Conservation (phyloP, 1,284 basidiomycete genomes). For the Marasmius sp. region DNA sequence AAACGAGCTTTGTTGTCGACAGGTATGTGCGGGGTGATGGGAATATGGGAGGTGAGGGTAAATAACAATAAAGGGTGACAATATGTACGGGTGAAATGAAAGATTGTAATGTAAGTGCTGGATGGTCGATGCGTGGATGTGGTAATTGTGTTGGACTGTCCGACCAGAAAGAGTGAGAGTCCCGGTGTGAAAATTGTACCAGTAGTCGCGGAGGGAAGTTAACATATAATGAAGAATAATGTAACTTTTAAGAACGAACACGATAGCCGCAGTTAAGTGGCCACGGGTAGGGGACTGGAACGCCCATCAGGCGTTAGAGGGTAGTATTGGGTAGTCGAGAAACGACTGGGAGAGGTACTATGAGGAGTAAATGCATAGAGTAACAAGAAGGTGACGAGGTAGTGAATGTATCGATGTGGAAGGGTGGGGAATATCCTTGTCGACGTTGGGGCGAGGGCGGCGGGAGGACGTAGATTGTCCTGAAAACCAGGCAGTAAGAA, state of each 20-base stretch:
- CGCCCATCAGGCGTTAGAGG: slow-evolving; percentile 26
- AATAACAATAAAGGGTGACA: slow-evolving; percentile 13
- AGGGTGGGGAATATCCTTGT: slow-evolving; percentile 17
- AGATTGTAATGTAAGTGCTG: slow-evolving; percentile 10
- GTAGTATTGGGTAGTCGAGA: slow-evolving; percentile 32
- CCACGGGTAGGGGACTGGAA: slow-evolving; percentile 16
- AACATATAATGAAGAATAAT: slow-evolving; percentile 16
- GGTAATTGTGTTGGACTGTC: slow-evolving; percentile 11
- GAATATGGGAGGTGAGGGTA: neutral
- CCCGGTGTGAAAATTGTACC: slow-evolving; percentile 17
- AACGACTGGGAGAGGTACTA: slow-evolving; percentile 35
- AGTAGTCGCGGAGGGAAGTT: slow-evolving; percentile 36
- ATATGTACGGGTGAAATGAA: slow-evolving; percentile 13
- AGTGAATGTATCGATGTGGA: slow-evolving; percentile 31
- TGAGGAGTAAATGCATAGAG: slow-evolving; percentile 50
- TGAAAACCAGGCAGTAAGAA: neutral
- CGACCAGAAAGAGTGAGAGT: slow-evolving; percentile 22
- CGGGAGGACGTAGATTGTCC: neutral
- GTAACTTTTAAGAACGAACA: slow-evolving; percentile 46
- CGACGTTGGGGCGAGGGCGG: slow-evolving; percentile 25
- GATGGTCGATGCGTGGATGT: slow-evolving; percentile 16
- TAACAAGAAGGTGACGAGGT: slow-evolving; percentile 35
- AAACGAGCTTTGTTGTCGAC: slow-evolving; percentile 3
- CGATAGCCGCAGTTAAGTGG: slow-evolving; percentile 32
- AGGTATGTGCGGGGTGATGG: slow-evolving; percentile 1